Conservation (phyloP, 148 eudicot species). For the Fallopia convolvulus region DNA sequence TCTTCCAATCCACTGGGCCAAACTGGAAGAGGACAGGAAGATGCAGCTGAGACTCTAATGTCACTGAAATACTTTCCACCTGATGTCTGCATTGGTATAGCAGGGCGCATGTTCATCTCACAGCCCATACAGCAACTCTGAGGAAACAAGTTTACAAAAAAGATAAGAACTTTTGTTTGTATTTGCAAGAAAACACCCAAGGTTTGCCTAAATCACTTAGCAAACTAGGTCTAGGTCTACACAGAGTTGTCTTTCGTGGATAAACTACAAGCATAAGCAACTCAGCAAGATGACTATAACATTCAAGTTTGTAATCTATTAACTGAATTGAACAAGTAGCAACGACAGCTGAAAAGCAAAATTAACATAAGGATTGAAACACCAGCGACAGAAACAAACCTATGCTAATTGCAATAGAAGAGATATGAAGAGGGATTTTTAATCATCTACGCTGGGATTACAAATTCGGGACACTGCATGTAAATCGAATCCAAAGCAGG, state of each 20-base stretch:
- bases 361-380: neutral
- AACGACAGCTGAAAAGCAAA: neutral
- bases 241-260: neutral
- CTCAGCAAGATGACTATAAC: neutral
- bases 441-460: neutral
- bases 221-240: neutral
- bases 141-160: neutral
- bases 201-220: neutral
- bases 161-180: neutral
- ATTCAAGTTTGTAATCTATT: neutral
- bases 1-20: conserved; percentile 8
- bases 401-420: neutral
- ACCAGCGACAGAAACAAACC: neutral
- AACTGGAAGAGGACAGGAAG: conserved; percentile 18
- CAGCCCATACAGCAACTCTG: conserved; percentile 27
- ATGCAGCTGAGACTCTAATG: conserved; percentile 18
- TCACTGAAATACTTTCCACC: conserved; percentile 26
- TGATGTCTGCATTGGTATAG: conserved; percentile 35
- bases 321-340: neutral
- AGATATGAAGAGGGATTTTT: neutral
- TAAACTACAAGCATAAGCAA: neutral
- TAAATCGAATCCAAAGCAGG: neutral
- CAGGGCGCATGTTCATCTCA: conserved; percentile 40
- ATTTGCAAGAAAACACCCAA: neutral
- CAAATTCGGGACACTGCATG: neutral